Evolutionary conservation across 2,329 filamentous ascomycete genomes (phyloP).

Genomic region (Rhytidhysteron rufulum): DNA sequence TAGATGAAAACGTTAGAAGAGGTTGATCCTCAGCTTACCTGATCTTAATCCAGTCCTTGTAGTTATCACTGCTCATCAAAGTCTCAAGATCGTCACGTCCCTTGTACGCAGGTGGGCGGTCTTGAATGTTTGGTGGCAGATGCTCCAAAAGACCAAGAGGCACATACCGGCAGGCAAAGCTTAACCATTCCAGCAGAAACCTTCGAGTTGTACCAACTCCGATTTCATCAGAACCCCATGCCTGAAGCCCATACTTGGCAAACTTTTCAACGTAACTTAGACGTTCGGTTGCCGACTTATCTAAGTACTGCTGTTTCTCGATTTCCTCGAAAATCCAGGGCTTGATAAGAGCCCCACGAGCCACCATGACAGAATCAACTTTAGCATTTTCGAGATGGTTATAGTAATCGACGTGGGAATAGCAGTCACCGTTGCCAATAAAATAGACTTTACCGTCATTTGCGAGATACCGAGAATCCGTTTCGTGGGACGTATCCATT

Average conservation of each 20-base stretch:
- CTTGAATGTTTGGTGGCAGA: constrained; percentile 82
- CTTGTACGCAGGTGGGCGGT: constrained; percentile 78
- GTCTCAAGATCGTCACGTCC: constrained; percentile 91
- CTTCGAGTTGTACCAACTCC: constrained; percentile 86
- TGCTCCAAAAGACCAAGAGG: constrained; percentile 84
- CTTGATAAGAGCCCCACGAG: constrained; percentile 92
- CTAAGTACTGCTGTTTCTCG: constrained; percentile 82
- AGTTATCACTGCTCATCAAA: constrained; percentile 84
- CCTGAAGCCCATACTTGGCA: constrained; percentile 81
- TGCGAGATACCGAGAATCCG: constrained; percentile 70
- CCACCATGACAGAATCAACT: constrained; percentile 95
- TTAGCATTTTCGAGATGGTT: constrained; percentile 70
- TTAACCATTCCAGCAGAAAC: constrained; percentile 93
- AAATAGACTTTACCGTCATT: constrained; percentile 75
- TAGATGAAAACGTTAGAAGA: background rate
- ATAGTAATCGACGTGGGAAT: constrained; percentile 85
- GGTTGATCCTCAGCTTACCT: constrained; percentile 54
- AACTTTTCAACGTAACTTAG: constrained; percentile 85
- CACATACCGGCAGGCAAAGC: constrained; percentile 88
- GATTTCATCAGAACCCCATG: constrained; percentile 94
- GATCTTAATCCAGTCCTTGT: constrained; percentile 98
- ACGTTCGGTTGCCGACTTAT: constrained; percentile 88
- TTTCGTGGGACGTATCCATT: constrained; percentile 72
- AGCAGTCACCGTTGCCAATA: constrained; percentile 94
- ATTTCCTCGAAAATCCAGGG: constrained; percentile 99